Evolutionary conservation across 495 filamentous ascomycete species (phyloP).

Genomic region (Xanthoparmelia taractica): DNA sequence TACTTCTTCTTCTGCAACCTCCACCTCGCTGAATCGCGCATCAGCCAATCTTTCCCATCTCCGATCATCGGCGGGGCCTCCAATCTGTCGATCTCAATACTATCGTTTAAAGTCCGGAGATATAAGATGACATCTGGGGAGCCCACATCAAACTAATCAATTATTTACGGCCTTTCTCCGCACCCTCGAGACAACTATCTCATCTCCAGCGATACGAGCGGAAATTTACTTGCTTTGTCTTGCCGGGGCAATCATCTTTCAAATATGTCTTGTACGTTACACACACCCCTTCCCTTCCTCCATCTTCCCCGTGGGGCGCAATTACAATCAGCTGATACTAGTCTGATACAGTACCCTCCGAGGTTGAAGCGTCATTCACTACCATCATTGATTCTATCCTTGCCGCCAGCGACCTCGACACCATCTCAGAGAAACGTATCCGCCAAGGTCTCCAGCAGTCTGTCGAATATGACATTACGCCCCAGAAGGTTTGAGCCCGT

Average conservation of each 20-base stretch:
- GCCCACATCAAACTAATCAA: background rate
- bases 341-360: slow-evolving; percentile 51
- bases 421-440: slow-evolving; percentile 87
- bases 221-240: no score
- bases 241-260: no score
- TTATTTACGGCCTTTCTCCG: background rate
- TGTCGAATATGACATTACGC: slow-evolving; percentile 72
- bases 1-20: background rate
- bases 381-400: slow-evolving; percentile 91
- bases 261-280: slow-evolving; percentile 11
- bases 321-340: slow-evolving; percentile 1
- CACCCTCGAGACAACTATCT: background rate
- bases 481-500: slow-evolving; percentile 62
- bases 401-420: slow-evolving; percentile 70
- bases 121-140: background rate
- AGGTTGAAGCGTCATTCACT: slow-evolving; percentile 60
- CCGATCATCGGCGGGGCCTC: background rate
- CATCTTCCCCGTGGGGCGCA: background rate
- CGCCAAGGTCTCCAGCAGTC: slow-evolving; percentile 73
- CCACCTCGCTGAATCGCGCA: background rate
- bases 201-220: background rate
- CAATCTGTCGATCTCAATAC: background rate
- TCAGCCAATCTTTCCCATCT: background rate
- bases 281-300: background rate
- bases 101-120: background rate